These are phyloP conservation scores for Coemansia sp. DNA, from an alignment of 192 early-diverging fungal genomes.

Conservation along the genomic window DNA sequence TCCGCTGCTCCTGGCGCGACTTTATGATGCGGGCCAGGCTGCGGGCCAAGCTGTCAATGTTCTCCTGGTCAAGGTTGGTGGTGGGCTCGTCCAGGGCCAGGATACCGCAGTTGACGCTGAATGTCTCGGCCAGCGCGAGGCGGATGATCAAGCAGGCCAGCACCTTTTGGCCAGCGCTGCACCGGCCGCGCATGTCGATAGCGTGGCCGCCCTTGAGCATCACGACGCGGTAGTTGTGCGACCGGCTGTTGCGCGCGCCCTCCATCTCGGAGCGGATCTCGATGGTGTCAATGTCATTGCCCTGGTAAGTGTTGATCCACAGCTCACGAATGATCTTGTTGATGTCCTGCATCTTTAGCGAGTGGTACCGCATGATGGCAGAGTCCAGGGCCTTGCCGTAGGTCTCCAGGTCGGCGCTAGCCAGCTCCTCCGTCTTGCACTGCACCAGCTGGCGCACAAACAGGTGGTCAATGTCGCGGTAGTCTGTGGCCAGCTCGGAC, in stretches of 20 bases:
- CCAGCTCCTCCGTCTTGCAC: slow-evolving; percentile 77
- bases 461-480: slow-evolving; percentile 68
- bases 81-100: slow-evolving; percentile 97
- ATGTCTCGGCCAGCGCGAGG: slow-evolving; percentile 92
- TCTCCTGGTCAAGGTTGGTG: slow-evolving; percentile 89
- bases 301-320: slow-evolving; percentile 95
- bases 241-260: slow-evolving; percentile 60
- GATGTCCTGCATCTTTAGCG: slow-evolving; percentile 93
- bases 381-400: slow-evolving; percentile 81
- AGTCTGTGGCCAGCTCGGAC: slow-evolving; percentile 68
- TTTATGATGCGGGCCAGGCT: slow-evolving; percentile 81
- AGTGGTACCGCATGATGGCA: slow-evolving; percentile 88
- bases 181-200: slow-evolving; percentile 92
- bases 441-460: slow-evolving; percentile 68
- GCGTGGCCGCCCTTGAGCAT: slow-evolving; percentile 85
- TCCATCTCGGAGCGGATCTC: slow-evolving; percentile 92
- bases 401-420: slow-evolving; percentile 74
- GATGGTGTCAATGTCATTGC: slow-evolving; percentile 94
- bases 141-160: slow-evolving; percentile 95
- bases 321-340: slow-evolving; percentile 96
- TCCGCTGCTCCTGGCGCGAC: slow-evolving; percentile 68
- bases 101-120: slow-evolving; percentile 88
- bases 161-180: slow-evolving; percentile 96
- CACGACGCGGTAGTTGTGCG: slow-evolving; percentile 91
- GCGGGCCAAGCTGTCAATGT: slow-evolving; percentile 81